phyloP scores from a whole-genome alignment of 768 basidiomycete genomes.

The Auricularia sp. region DNA sequence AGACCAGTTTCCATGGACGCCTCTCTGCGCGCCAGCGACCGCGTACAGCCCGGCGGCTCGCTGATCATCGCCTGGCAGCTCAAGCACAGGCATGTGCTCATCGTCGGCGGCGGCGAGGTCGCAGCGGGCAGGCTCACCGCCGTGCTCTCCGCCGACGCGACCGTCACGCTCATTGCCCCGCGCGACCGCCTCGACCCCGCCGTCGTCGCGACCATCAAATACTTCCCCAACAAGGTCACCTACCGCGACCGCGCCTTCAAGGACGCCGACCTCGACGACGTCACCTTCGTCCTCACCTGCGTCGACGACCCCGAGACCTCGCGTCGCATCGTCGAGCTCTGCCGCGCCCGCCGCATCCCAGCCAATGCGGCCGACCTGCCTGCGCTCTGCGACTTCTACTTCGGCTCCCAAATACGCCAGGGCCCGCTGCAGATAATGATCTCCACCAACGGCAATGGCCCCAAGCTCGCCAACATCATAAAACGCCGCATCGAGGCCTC shows the following conservation, averaged over 20 bases:
- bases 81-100: constrained; percentile 67
- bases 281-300: constrained; percentile 80
- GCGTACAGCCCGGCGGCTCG: constrained; percentile 42
- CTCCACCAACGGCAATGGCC: constrained; percentile 88
- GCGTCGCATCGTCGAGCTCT: constrained; percentile 58
- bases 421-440: constrained; percentile 94
- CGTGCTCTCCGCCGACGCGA: constrained; percentile 70
- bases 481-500: constrained; percentile 52
- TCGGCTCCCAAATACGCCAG: constrained; percentile 83
- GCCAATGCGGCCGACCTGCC: constrained; percentile 97
- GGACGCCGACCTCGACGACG: constrained; percentile 54
- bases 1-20: neutral
- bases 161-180: constrained; percentile 71
- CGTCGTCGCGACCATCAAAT: constrained; percentile 42
- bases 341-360: constrained; percentile 60
- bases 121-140: constrained; percentile 82
- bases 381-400: constrained; percentile 94
- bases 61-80: constrained; percentile 93
- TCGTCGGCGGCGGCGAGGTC: constrained; percentile 90
- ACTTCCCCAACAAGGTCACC: constrained; percentile 43
- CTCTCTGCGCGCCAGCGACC: neutral
- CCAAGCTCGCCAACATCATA: constrained; percentile 80
- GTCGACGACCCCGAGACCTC: constrained; percentile 73
- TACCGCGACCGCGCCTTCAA: constrained; percentile 63
- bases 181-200: constrained; percentile 50